Evolutionary conservation across 2,329 filamentous ascomycete species (phyloP).

Genomic region (Sarocladium brachiariae): DNA sequence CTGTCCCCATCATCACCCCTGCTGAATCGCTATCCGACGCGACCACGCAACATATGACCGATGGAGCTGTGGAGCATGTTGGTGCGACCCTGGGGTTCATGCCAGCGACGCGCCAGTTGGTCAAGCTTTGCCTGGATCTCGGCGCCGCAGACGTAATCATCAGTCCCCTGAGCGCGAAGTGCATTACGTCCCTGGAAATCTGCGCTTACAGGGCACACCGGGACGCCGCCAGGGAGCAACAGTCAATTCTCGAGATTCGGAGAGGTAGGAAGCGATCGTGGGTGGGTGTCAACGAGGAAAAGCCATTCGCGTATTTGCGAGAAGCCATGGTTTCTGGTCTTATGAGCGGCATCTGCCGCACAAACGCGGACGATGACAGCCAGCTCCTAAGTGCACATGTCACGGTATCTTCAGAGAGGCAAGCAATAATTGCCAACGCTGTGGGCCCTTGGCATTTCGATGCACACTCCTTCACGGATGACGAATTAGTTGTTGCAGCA

Average conservation of each 20-base stretch:
- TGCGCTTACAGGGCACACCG: slow-evolving; percentile 80
- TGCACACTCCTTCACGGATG: slow-evolving; percentile 82
- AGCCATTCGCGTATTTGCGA: slow-evolving; percentile 81
- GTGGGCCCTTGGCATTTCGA: slow-evolving; percentile 82
- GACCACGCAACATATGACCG: slow-evolving; percentile 27
- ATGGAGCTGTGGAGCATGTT: slow-evolving; percentile 30
- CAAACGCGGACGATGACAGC: slow-evolving; percentile 51
- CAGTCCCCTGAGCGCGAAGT: slow-evolving; percentile 68
- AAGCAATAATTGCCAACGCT: slow-evolving; percentile 57
- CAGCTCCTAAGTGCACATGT: slow-evolving; percentile 59
- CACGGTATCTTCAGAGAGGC: slow-evolving; percentile 58
- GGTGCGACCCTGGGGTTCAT: slow-evolving; percentile 19
- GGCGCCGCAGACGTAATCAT: slow-evolving; percentile 82
- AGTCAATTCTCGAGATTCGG: slow-evolving; percentile 63
- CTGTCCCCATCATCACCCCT: slow-evolving; percentile 45
- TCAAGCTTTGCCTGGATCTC: slow-evolving; percentile 72
- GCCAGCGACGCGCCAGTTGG: slow-evolving; percentile 31
- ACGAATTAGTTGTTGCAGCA: slow-evolving; percentile 82
- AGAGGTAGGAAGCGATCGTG: slow-evolving; percentile 80
- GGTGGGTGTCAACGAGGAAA: slow-evolving; percentile 79
- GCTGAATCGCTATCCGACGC: slow-evolving; percentile 17
- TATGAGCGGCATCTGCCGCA: slow-evolving; percentile 82
- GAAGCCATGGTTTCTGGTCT: slow-evolving; percentile 91
- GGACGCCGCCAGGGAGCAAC: slow-evolving; percentile 66
- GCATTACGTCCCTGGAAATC: slow-evolving; percentile 68